Percentiles rank a stretch among this genome's conserved stretches.
Evolutionary conservation across 257 asterid genomes (phyloP).

Genomic region (Mentha longifolia): DNA sequence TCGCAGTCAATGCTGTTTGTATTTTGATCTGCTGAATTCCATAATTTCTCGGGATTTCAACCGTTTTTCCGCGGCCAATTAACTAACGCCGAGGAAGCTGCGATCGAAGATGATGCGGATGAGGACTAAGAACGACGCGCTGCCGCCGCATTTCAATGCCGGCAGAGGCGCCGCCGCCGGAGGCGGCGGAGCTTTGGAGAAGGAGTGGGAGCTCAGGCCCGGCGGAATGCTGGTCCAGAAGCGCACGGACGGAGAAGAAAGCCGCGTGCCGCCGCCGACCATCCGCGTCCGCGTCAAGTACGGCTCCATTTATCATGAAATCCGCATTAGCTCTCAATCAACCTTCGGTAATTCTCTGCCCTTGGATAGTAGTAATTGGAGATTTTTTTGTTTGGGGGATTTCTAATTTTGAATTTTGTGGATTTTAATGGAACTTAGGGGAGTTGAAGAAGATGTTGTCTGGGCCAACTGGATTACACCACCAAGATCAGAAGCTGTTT

Average conservation of each 20-base stretch:
- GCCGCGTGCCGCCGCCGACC: constrained; percentile 65
- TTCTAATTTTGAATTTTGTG: background rate
- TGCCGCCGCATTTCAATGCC: constrained; percentile 43
- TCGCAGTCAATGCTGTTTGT: constrained; percentile 35
- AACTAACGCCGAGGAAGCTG: background rate
- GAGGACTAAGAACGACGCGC: constrained; percentile 48
- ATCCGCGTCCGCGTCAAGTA: constrained; percentile 87
- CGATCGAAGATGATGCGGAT: constrained; percentile 63
- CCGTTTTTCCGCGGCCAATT: constrained; percentile 30
- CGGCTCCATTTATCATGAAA: constrained; percentile 71
- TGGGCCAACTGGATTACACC: constrained; percentile 88
- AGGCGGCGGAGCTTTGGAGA: constrained; percentile 26
- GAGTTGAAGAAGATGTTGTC: constrained; percentile 88
- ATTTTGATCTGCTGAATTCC: constrained; percentile 39
- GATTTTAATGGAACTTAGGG: constrained; percentile 40
- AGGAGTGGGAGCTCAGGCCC: constrained; percentile 80
- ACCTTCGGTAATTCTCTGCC: constrained; percentile 60
- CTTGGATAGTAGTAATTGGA: background rate
- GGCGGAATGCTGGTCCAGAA: constrained; percentile 96
- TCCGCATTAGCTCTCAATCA: constrained; percentile 73
- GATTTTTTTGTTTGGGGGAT: background rate
- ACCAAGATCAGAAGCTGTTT: constrained; percentile 82
- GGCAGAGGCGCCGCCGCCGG: constrained; percentile 28
- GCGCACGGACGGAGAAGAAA: constrained; percentile 59
- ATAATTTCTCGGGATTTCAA: constrained; percentile 33